A percentile compares a stretch with the other conserved stretches of the same genome.
Conservation (phyloP, 371 early-diverging fungal genomes). For the Circinella umbellata region DNA sequence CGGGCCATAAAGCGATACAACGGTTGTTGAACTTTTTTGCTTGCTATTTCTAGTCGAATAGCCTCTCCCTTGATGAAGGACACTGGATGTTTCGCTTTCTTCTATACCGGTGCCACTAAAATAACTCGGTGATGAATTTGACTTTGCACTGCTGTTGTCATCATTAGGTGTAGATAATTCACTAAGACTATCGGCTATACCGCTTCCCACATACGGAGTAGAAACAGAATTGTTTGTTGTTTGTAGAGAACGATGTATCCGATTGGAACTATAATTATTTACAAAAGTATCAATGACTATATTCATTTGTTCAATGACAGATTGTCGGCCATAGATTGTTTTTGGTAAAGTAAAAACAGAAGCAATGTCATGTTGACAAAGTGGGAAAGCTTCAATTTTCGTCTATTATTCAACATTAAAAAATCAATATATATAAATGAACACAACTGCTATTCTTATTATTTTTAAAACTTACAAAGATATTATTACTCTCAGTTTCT, state of each 20-base stretch:
- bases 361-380: conserved; percentile 49
- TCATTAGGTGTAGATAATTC: conserved; percentile 30
- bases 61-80: conserved; percentile 10
- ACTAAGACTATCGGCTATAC: neutral
- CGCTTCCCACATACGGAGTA: neutral
- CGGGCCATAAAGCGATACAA: conserved; percentile 38
- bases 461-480: too few relatives aligned
- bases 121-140: conserved; percentile 39
- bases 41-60: neutral
- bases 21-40: conserved; percentile 5
- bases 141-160: conserved; percentile 53
- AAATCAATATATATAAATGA: too few relatives aligned
- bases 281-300: conserved; percentile 39
- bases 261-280: conserved; percentile 27
- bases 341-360: conserved; percentile 51
- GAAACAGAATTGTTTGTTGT: too few relatives aligned
- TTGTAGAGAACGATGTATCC: neutral
- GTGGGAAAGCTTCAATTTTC: conserved; percentile 31
- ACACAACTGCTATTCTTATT: too few relatives aligned
- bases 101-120: conserved; percentile 26
- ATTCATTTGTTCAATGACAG: conserved; percentile 37
- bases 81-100: conserved; percentile 34
- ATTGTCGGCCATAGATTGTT: conserved; percentile 43
- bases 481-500: neutral
- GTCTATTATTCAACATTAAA: too few relatives aligned